Evolutionary conservation across 2,329 filamentous ascomycete species (phyloP).

Genomic region (Monilinia polystroma): DNA sequence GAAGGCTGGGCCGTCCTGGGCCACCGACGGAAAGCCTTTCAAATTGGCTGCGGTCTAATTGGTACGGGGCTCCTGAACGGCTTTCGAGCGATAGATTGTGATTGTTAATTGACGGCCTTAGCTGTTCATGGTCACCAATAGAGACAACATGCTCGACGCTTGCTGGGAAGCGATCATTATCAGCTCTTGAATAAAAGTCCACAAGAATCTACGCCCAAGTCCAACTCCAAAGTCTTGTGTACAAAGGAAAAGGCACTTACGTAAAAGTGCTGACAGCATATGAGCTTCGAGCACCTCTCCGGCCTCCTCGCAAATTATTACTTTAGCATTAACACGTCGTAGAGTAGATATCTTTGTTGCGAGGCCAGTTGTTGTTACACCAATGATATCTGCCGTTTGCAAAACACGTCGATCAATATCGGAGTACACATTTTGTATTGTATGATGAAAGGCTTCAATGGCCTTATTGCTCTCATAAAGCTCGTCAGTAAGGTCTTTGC

Average conservation of each 20-base stretch:
- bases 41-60: slow-evolving; percentile 37
- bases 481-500: slow-evolving; percentile 22
- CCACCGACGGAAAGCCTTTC: slow-evolving; percentile 33
- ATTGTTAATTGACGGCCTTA: slow-evolving; percentile 42
- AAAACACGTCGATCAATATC: slow-evolving; percentile 21
- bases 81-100: slow-evolving; percentile 38
- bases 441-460: not conserved
- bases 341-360: slow-evolving; percentile 47
- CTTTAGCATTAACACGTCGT: slow-evolving; percentile 43
- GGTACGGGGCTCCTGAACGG: slow-evolving; percentile 27
- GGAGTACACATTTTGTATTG: slow-evolving; percentile 23
- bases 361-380: slow-evolving; percentile 53
- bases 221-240: not conserved
- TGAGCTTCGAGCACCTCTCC: slow-evolving; percentile 47
- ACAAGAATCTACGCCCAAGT: not conserved
- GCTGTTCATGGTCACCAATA: slow-evolving; percentile 48
- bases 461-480: slow-evolving; percentile 24
- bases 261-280: slow-evolving; percentile 40
- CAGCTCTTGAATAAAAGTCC: not conserved
- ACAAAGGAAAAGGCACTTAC: slow-evolving; percentile 19
- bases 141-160: slow-evolving; percentile 45
- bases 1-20: too few relatives aligned
- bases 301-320: slow-evolving; percentile 46
- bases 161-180: slow-evolving; percentile 24
- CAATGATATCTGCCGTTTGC: slow-evolving; percentile 46